A percentile compares a stretch with the other conserved stretches of the same genome.
These are phyloP conservation scores for Talaromyces sp. DNA, from an alignment of 2,329 filamentous ascomycete genomes.

Conservation along the genomic window DNA sequence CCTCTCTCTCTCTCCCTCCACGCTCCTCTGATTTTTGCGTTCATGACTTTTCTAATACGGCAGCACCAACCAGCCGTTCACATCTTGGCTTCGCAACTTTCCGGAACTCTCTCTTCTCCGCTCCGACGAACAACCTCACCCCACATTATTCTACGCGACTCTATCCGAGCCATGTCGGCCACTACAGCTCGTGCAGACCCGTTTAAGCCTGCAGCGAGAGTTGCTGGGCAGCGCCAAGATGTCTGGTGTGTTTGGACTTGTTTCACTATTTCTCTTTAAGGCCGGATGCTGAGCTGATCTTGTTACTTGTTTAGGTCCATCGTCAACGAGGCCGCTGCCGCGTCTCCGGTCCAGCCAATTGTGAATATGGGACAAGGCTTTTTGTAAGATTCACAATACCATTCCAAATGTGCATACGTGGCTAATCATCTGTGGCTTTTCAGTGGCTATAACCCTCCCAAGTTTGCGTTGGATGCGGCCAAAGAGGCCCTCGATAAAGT, in stretches of 20 bases:
- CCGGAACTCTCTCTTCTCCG: background rate
- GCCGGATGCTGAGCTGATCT: background rate
- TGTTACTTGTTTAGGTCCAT: conserved; percentile 51
- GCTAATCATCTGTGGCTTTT: background rate
- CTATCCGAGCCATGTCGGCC: conserved; percentile 35
- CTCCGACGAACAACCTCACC: conserved; percentile 10
- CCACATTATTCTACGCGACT: conserved; percentile 7
- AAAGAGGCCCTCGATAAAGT: conserved; percentile 85
- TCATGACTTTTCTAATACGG: background rate
- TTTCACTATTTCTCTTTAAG: background rate
- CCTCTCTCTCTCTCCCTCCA: background rate
- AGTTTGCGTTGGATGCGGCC: conserved; percentile 86
- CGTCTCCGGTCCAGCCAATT: conserved; percentile 60
- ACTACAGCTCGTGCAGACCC: conserved; percentile 34
- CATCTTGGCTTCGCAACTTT: background rate
- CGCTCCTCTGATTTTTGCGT: background rate
- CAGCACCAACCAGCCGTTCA: background rate
- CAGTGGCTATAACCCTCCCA: conserved; percentile 83
- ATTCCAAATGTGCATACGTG: background rate
- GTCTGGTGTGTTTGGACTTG: conserved; percentile 36
- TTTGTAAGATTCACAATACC: conserved; percentile 37
- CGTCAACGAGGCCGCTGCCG: conserved; percentile 63
- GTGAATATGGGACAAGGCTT: conserved; percentile 66
- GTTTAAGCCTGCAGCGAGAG: conserved; percentile 44
- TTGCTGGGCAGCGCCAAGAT: conserved; percentile 49